phyloP scores from a whole-genome alignment of 2,329 filamentous ascomycete genomes.

The Parafenestella ontariensis region DNA sequence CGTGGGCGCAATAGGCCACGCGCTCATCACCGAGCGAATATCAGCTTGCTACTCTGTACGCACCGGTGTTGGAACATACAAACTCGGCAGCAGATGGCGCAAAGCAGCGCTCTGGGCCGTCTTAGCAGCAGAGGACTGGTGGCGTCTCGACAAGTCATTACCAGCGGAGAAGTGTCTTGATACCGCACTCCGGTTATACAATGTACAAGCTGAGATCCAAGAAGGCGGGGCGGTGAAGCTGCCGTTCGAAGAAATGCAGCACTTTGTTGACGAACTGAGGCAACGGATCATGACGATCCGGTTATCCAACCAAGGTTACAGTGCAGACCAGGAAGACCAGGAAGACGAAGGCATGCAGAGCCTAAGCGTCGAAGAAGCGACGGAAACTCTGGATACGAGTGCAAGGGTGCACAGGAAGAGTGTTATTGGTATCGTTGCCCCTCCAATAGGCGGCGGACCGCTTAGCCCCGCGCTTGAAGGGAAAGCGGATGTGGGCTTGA shows the following conservation, averaged over 20 bases:
- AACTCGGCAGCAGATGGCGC: conserved; percentile 74
- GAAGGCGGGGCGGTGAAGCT: conserved; percentile 32
- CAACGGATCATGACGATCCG: conserved; percentile 63
- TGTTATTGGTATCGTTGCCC: conserved; percentile 46
- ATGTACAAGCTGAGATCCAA: conserved; percentile 41
- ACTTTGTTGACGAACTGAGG: conserved; percentile 72
- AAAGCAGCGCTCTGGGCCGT: conserved; percentile 92
- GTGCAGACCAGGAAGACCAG: conserved; percentile 42
- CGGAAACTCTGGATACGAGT: conserved; percentile 45
- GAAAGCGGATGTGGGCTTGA: conserved; percentile 29
- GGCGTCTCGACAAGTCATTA: conserved; percentile 75
- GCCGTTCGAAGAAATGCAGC: conserved; percentile 61
- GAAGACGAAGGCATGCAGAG: conserved; percentile 24
- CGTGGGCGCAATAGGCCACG: conserved; percentile 76
- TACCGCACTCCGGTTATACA: conserved; percentile 67
- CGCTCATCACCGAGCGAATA: conserved; percentile 84
- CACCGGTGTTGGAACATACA: conserved; percentile 68
- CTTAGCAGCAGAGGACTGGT: conserved; percentile 83
- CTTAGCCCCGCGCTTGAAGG: conserved; percentile 41
- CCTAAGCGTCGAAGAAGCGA: conserved; percentile 45
- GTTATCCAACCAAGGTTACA: conserved; percentile 50
- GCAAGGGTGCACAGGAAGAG: conserved; percentile 52
- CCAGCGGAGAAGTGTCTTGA: conserved; percentile 81
- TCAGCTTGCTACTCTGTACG: conserved; percentile 83
- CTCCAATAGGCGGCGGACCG: conserved; percentile 34